These are phyloP conservation scores for Sphaceloma murrayae DNA, from an alignment of 2,329 filamentous ascomycete species.

Conservation along the genomic window DNA sequence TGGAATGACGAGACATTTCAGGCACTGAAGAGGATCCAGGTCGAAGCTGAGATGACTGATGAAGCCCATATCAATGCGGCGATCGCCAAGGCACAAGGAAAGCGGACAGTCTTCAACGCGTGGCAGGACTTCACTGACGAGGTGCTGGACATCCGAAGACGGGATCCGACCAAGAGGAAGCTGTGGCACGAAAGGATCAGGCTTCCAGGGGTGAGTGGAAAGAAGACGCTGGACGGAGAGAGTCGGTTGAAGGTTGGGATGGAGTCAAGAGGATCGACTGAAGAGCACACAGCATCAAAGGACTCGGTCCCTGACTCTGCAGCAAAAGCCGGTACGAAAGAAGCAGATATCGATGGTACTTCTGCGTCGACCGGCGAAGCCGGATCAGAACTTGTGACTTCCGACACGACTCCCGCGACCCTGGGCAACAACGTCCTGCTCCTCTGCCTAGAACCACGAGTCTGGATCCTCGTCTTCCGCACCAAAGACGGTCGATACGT, in stretches of 20 bases:
- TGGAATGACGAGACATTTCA: slow-evolving; percentile 44
- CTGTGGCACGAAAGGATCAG: neutral
- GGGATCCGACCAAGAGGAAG: neutral
- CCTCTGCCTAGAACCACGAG: neutral
- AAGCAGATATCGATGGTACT: neutral
- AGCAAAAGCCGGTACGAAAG: neutral
- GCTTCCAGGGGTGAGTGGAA: neutral
- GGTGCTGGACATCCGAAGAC: neutral
- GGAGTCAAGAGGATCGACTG: neutral
- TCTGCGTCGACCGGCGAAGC: neutral
- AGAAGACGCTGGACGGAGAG: neutral
- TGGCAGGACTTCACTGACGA: slow-evolving; percentile 14
- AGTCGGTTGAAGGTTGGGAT: neutral
- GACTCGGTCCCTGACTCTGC: neutral
- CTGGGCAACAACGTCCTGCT: neutral
- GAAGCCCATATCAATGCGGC: neutral
- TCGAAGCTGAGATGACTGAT: neutral
- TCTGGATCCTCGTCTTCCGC: slow-evolving; percentile 2
- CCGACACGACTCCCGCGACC: neutral
- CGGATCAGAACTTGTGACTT: neutral
- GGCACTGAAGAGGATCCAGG: neutral
- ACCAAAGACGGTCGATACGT: slow-evolving; percentile 5
- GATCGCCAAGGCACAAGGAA: neutral
- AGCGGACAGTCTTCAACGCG: slow-evolving; percentile 8
- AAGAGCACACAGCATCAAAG: neutral